Percentiles rank a stretch among this genome's conserved stretches.
These are phyloP conservation scores for Senna siamea DNA, from an alignment of 306 rosid genomes.

Conservation along the genomic window DNA sequence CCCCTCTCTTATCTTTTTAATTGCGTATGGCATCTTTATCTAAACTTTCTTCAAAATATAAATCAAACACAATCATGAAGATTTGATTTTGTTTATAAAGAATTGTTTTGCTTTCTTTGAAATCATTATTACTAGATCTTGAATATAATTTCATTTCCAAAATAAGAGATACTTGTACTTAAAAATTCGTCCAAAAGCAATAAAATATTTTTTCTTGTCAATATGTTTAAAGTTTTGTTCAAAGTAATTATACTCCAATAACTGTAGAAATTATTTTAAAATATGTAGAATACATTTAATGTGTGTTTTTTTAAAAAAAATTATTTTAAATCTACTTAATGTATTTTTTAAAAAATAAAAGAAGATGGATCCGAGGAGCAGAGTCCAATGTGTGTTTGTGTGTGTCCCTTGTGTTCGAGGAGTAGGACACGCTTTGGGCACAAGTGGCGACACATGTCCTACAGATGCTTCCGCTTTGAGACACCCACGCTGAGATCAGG, in stretches of 20 bases:
- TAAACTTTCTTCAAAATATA: conserved; percentile 15
- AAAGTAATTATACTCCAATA: too few relatives aligned
- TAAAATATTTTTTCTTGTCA: background rate
- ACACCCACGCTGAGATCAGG: conserved; percentile 15
- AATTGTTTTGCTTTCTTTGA: conserved; percentile 38
- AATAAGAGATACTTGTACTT: background rate
- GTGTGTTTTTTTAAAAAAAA: too few relatives aligned
- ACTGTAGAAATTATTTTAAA: too few relatives aligned
- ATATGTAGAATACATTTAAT: too few relatives aligned
- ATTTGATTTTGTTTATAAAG: conserved; percentile 34
- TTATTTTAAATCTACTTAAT: too few relatives aligned
- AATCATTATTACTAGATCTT: conserved; percentile 30
- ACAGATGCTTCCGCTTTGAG: conserved; percentile 36
- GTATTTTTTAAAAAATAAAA: background rate
- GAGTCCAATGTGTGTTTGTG: conserved; percentile 26
- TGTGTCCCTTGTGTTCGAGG: conserved; percentile 18
- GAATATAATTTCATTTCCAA: conserved; percentile 10
- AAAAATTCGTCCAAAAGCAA: background rate
- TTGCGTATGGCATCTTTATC: conserved; percentile 34
- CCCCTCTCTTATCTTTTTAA: conserved; percentile 16
- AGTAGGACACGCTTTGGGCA: conserved; percentile 27
- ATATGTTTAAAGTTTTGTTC: too few relatives aligned
- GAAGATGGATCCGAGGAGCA: conserved; percentile 2
- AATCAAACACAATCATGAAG: conserved; percentile 43
- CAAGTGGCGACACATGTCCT: conserved; percentile 31